Percentiles rank a stretch among this genome's conserved stretches.
Evolutionary conservation across 2,329 filamentous ascomycete genomes (phyloP).

Genomic region (Aspergillus aculeatus): DNA sequence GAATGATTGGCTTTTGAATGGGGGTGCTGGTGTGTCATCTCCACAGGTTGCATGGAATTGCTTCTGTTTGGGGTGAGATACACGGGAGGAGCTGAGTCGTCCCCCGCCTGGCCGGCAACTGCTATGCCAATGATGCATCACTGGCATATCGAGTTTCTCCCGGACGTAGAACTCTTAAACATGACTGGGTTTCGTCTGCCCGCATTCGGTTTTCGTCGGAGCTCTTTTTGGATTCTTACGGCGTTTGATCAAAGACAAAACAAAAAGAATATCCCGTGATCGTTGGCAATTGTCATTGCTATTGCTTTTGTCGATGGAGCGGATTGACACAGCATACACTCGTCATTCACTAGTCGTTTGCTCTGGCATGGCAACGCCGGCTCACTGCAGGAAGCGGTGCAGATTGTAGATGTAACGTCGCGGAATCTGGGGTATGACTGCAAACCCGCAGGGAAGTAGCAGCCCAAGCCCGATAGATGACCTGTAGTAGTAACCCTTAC

Average conservation of each 20-base stretch:
- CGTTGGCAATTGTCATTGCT: neutral
- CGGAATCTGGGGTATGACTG: no score
- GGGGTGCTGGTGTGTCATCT: no score
- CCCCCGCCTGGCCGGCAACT: neutral
- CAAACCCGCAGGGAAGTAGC: neutral
- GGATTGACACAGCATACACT: neutral
- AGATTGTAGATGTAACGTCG: no score
- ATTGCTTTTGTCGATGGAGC: neutral
- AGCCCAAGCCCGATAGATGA: neutral
- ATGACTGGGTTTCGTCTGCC: conserved; percentile 14
- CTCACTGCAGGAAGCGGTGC: no score
- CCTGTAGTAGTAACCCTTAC: neutral
- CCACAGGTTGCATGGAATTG: no score
- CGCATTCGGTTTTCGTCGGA: conserved; percentile 29
- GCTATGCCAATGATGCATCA: neutral
- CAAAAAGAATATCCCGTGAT: conserved; percentile 36
- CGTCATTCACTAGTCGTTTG: no score
- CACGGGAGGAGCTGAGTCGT: neutral
- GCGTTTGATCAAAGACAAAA: conserved; percentile 36
- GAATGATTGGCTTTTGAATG: no score
- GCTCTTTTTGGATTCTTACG: conserved; percentile 32
- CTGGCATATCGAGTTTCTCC: neutral
- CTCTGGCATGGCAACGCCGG: no score
- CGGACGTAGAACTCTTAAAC: neutral
- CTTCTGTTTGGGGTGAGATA: no score